A percentile compares a stretch with the other conserved stretches of the same genome.
Evolutionary conservation across 2,329 filamentous ascomycete species (phyloP).

Genomic region (Onygenales sp.): DNA sequence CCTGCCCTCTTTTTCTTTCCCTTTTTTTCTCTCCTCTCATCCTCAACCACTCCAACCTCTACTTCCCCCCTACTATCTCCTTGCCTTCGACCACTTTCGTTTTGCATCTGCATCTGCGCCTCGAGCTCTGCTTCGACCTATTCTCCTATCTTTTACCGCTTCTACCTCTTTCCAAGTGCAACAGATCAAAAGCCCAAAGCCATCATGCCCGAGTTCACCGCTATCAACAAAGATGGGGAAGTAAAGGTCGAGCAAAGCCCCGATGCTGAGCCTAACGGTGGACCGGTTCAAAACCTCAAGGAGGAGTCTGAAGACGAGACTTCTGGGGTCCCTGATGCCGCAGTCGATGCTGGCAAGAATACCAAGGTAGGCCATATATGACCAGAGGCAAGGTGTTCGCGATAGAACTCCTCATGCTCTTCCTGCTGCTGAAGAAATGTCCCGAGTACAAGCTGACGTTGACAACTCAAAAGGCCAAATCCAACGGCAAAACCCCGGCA

Average conservation of each 20-base stretch:
- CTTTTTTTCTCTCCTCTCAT: background rate
- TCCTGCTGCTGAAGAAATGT: background rate
- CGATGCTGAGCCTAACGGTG: background rate
- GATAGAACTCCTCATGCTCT: background rate
- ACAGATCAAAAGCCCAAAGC: background rate
- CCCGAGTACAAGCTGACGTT: background rate
- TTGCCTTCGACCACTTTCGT: background rate
- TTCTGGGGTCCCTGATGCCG: background rate
- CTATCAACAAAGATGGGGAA: slow-evolving; percentile 6
- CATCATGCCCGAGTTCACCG: slow-evolving; percentile 7
- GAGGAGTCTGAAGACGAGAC: background rate
- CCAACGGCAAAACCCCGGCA: background rate
- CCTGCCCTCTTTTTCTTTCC: background rate
- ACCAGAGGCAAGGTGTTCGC: background rate
- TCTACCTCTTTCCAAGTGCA: background rate
- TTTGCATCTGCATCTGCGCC: background rate
- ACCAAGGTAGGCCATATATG: background rate
- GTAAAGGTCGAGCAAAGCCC: background rate
- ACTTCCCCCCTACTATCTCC: background rate
- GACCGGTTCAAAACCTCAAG: background rate
- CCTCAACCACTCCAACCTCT: background rate
- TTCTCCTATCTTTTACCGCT: background rate
- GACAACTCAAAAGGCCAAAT: background rate
- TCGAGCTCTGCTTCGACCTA: background rate
- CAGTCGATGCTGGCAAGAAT: background rate